Base-by-base conservation (phyloP, 768 basidiomycete genomes). In the Tulasnella sp. region DNA sequence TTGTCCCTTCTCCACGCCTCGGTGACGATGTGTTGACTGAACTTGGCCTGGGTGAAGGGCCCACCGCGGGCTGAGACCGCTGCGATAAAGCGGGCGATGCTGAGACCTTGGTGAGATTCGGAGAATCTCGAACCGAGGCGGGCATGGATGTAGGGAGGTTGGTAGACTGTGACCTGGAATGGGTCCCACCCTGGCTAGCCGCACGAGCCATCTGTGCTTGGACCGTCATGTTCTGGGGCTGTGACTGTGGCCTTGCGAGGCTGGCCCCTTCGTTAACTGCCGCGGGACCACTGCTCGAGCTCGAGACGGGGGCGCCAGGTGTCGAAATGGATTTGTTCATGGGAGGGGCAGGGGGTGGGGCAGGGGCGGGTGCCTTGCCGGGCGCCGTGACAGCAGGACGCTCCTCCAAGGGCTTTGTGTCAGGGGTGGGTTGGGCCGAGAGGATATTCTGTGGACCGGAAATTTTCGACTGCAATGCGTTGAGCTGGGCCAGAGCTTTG, bases 121-220 rank as follows among this genome's bases (percentile, higher is more conserved):
- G 71, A 3, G 71, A 72, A 26, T 72, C 71, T 72, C 71, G 71
- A 29, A 23, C 20, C 5, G 71, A 32, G n/a, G 71, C 32, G n/a
- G 71, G 29, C 39, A 46, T 16, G 13, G 48, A 48, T 51, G 55
- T 57, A 18, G 75, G 23, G n/a, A 61, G 75, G n/a, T 76, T 61
- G n/a, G 75, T 76, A n/a, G 75, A 76, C 57, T 76, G 75, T 6
- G 75, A 76, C 51, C 75, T 15, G 40, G 29, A 67, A 29, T 76
- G 37, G 23, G 75, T 26, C 57, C 75, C 37, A 39, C 74, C 26
- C 35, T 44, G 44, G 26, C 74, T 20, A 39, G 46, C 48, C 2
- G 26, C 75, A 32, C 42, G 75, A 39, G 55, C 51, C n/a, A 51
- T 37, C 75, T 75, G 75, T 55, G 75, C 16, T 29, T 32, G 32